Evolutionary conservation across 2,329 filamentous ascomycete genomes (phyloP), one percentile per base, ranked within the genome.

Genomic region (Acrocalymma vagum): DNA sequence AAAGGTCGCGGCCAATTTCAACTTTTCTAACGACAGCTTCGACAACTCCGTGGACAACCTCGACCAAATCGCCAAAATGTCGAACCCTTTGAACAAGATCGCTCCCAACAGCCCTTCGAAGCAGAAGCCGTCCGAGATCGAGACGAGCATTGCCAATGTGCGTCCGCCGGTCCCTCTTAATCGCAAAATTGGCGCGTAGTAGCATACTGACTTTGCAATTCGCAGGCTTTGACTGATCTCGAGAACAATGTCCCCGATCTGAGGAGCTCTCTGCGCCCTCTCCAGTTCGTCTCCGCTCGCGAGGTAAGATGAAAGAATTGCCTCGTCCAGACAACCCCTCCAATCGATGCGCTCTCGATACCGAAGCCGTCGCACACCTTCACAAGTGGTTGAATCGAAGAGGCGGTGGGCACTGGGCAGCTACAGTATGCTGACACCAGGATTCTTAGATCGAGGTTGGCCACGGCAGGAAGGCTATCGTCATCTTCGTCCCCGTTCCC

Each of bases 401-500:
- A 78, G 75, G 76, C 75, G 76, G 63, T 78, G 76, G 76, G 76
- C 76, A 78, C 76, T 78, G 76, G 76, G 73, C 73, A 72, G 75
- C 76, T 69, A 71, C 70, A 67, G 51, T 55, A 63, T 58, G 76
- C 76, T 78, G 75, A 78, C 75, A 78, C 76, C 76, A 78, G 76
- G 76, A 78, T 71, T 76, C 72, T 73, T 72, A 99, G 94, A 94
- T 99, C 84, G 94, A 99, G 85, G 93, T 97, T 82, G 94, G 94
- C 84, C 92, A 97, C 84, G 94, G 94, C 87, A 96, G 96, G 87
- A 99, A 97, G 88, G 94, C 94, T 75, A 94, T 99, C 83, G 93
- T 96, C 85, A 95, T 99, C 89, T 99, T 99, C 89, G 94, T 99
- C 85, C 94, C 94, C 77, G 94, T 99, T 78, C 94, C 94, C 80